Base-by-base conservation (phyloP, 768 basidiomycete species). In the Auriscalpium orientale region DNA sequence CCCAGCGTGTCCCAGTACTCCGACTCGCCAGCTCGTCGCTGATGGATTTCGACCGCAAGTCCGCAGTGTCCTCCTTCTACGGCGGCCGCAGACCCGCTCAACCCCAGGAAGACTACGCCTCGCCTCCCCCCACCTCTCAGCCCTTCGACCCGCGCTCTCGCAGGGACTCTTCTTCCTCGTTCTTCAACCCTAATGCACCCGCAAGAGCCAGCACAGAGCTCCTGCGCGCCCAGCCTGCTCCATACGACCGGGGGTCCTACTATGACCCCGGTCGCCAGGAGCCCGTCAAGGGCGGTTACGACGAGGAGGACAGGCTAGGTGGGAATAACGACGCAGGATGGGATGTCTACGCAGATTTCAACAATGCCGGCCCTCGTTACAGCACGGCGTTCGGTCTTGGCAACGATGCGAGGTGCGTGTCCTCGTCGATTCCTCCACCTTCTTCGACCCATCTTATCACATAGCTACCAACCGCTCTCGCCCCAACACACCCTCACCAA, bases 301-400 rank as follows among this genome's bases (percentile, higher is more conserved):
- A 90, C 60, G 89, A 91, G 66, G 82, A 84, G 62, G 79, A 79
- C 12, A 59, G 61, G 8, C 68, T 64, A n/a, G 64, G 65, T 22
- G 34, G 49, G 56, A 52, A 58, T 22, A 56, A 57, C 16, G 74
- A 72, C 45, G 74, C 71, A 15, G 77, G 72, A 1, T 91, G 87
- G 83, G 88, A 93, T 67, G 83, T 93, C 46, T 92, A 83, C 66
- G 88, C 91, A 20, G 91, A 93, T 71, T 93, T 93, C 70, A 93
- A 93, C 72, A 93, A 93, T 62, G 69, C 81, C 6, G 91, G 91
- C 2, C 91, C 89, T 20, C 75, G 79, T 54, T 92, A 92, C 63
- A 88, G 85, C 64, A 71, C 76, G 20, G 77, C 84, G 7, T 84
- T 86, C 66, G 79, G 75, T 18, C 68, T 62, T 8, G 59, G 56